Base-by-base conservation (phyloP, 805 yeast species). In the Lachancea lanzarotensis region DNA sequence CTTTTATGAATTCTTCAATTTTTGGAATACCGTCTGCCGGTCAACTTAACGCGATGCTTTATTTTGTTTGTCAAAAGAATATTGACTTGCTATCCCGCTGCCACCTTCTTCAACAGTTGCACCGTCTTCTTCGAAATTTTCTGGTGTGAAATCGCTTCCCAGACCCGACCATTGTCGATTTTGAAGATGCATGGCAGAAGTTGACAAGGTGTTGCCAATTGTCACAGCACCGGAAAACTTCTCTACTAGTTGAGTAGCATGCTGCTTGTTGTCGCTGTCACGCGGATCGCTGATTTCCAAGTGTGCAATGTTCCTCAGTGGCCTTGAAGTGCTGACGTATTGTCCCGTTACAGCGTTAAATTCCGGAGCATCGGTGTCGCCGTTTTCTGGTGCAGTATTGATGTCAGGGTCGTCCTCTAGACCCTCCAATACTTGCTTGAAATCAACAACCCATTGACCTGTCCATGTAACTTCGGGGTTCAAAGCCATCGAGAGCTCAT, bases 401-500 rank as follows among this genome's bases (percentile, higher is more conserved):
- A 60, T 66, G 1, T 61, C 70, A 1, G 54, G 60, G 0, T 59
- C 56, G 2, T 58, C 60, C n/a, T 63, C 68, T 15, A 65, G 66
- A 26, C 66, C 71, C 4, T 63, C 54, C 9, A 69, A 54, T 3
- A 82, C 68, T 2, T 78, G 73, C 33, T 76, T 76, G 63, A 90
- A 89, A 53, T 85, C 93, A 1, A 88, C 79, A 10, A 85, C 76
- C 98, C 98, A 93, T 53, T 84, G 75, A 1, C 98, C 98, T 0
- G 95, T 82, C 98, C 98, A 93, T 1, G 79, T 71, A 18, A 87
- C 72, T 50, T 84, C 88, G 19, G 77, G 79, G 49, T 76, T 76
- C 46, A 93, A 71, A 0, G 98, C 95, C 62, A 91, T 66, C 39
- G 82, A 76, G 34, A 93, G 68, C 62, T 93, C 98, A 63, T 86